A percentile compares a stretch with the other conserved stretches of the same genome.
These are phyloP conservation scores for Aspergillus pseudonomiae DNA, from an alignment of 2,329 filamentous ascomycete species.

Conservation along the genomic window DNA sequence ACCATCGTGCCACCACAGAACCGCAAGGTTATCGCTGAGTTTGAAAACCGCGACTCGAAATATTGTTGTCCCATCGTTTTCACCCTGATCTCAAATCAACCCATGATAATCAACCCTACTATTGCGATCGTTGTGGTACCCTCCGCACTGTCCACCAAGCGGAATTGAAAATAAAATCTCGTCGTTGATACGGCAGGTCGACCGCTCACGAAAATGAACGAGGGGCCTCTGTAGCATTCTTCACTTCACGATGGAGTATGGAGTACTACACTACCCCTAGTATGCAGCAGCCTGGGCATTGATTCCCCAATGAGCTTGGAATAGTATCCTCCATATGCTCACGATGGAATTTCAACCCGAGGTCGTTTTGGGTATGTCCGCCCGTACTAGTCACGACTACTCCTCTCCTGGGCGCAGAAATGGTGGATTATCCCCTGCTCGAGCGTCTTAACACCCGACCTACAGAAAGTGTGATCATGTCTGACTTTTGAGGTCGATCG, in stretches of 20 bases:
- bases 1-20: not conserved
- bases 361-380: not conserved
- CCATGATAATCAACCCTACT: not conserved
- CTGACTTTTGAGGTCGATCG: not conserved
- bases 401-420: not conserved
- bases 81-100: not conserved
- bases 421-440: conserved; percentile 1
- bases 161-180: not conserved
- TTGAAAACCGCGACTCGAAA: not conserved
- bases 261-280: not conserved
- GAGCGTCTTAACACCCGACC: not conserved
- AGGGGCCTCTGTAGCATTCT: not conserved
- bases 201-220: not conserved
- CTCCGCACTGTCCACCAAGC: not conserved
- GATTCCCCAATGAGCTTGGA: not conserved
- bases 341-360: not conserved
- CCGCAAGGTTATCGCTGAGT: not conserved
- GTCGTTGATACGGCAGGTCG: not conserved
- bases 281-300: not conserved
- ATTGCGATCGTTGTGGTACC: not conserved
- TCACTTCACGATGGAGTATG: not conserved
- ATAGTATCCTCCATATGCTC: not conserved
- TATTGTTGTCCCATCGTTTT: not conserved
- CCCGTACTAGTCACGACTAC: not conserved
- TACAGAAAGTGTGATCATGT: not conserved